These are phyloP conservation scores for Pulveroboletus sp. DNA, from an alignment of 1,284 basidiomycete genomes.

Conservation along the genomic window DNA sequence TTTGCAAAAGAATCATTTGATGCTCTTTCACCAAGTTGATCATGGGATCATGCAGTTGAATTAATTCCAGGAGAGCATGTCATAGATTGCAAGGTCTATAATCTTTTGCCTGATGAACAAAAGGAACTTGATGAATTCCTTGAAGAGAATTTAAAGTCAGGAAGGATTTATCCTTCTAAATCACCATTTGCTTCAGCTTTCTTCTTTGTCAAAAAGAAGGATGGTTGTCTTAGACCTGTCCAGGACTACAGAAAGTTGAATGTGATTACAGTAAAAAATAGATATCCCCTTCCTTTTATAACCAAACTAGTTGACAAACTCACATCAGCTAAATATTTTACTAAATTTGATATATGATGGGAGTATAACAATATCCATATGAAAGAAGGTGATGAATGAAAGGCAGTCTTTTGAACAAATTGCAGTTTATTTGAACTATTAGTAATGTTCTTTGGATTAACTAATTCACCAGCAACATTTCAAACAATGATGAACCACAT, in stretches of 20 bases:
- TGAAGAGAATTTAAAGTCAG: neutral
- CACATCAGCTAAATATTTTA: neutral
- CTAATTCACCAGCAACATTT: constrained; percentile 35
- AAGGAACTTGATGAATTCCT: neutral
- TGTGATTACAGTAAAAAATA: constrained; percentile 34
- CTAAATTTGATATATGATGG: neutral
- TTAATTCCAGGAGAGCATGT: neutral
- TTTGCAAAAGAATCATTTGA: neutral
- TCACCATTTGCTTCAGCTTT: neutral
- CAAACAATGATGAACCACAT: constrained; percentile 34
- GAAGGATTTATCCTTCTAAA: neutral
- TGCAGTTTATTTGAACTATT: constrained; percentile 37
- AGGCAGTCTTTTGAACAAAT: constrained; percentile 15
- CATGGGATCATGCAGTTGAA: neutral
- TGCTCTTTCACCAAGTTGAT: neutral
- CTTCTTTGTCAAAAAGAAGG: constrained; percentile 7
- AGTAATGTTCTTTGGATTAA: constrained; percentile 38
- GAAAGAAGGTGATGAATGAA: neutral
- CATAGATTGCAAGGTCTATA: neutral
- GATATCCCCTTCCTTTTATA: constrained; percentile 35
- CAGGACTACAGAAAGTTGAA: constrained; percentile 36
- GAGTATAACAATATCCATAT: neutral
- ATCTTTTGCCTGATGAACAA: constrained; percentile 3
- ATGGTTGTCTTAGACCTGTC: neutral
- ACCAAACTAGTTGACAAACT: neutral